Percentiles rank a stretch among this genome's conserved stretches.
Conservation (phyloP, 202 grass and related monocot species). For the Musa balbisiana region DNA sequence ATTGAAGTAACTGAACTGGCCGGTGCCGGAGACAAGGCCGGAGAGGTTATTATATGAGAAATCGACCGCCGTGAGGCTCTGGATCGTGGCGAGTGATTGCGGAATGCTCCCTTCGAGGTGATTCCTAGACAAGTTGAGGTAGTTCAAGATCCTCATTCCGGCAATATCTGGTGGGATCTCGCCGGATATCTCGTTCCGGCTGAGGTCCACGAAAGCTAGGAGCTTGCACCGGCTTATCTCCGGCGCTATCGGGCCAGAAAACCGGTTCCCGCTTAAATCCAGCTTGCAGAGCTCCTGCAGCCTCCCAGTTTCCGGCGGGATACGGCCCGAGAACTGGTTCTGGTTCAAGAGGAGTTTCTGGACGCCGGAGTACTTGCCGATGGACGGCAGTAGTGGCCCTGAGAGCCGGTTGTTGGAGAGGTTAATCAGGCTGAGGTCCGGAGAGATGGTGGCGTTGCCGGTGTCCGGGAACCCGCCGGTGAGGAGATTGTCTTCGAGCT, state of each 20-base stretch:
- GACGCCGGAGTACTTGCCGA: slow-evolving; percentile 7
- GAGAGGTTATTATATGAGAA: slow-evolving; percentile 12
- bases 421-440: background rate
- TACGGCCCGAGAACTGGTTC: slow-evolving; percentile 4
- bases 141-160: slow-evolving; percentile 9
- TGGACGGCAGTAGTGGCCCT: background rate
- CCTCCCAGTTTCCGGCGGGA: slow-evolving; percentile 3
- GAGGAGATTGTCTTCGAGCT: slow-evolving; percentile 6
- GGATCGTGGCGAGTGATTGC: background rate
- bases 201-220: slow-evolving; percentile 6
- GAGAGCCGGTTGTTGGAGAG: slow-evolving; percentile 16
- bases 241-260: background rate
- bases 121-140: slow-evolving; percentile 10
- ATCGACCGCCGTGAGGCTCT: slow-evolving; percentile 13
- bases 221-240: slow-evolving; percentile 1
- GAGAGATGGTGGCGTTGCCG: background rate
- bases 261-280: slow-evolving; percentile 4
- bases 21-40: background rate
- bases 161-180: slow-evolving; percentile 1
- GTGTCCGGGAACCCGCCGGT: slow-evolving; percentile 4
- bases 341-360: slow-evolving; percentile 7
- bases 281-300: slow-evolving; percentile 7
- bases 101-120: slow-evolving; percentile 6
- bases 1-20: slow-evolving; percentile 14
- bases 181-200: slow-evolving; percentile 5